Base-by-base conservation (phyloP, 2,329 filamentous ascomycete species). In the Endoconidiophora laricicola region DNA sequence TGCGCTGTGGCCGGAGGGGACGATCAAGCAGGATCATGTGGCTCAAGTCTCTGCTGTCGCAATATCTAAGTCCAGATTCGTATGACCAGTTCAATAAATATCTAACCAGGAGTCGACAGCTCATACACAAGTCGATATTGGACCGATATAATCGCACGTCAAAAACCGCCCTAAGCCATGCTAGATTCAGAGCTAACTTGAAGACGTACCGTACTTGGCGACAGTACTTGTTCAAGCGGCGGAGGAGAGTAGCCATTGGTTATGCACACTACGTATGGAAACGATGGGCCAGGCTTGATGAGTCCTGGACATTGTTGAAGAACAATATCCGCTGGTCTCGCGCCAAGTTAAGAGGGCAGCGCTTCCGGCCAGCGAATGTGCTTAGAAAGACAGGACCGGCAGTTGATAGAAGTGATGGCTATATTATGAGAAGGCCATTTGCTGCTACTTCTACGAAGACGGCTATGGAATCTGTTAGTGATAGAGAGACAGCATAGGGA, bases 1-100 rank as follows among this genome's bases (percentile, higher is more conserved):
- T 68, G 3, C 60, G 61, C 29, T 52, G 53, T 36, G 64, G 65
- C 4, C 54, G 56, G n/a, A 51, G 50, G 20, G 66, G 65, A 2
- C 58, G 64, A 14, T 59, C 56, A 5, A 37, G 51, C 10, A 60
- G 63, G 7, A 48, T 66, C 29, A 33, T 53, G 38, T 65, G 62
- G 58, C 48, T 65, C 7, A 38, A 62, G 33, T 44, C 49, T 9
- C 52, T 66, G 37, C 51, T 62, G 5, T 55, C 24, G 6, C 37
- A 43, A 16, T 43, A 53, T 33, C 39, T 53, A 1, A 24, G 33
- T 10, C 20, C 39, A 18, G 51, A 37, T 24, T 26, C 16, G 2
- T 7, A 37, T n/a, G 18, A 47, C 18, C 23, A 29, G 38, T 45
- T 50, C 16, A 36, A 45, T 16, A 16, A 3, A 7, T 44, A 44